Base-by-base conservation (phyloP, 1,139 yeast genomes). In the Oligophagozyma castellii region DNA sequence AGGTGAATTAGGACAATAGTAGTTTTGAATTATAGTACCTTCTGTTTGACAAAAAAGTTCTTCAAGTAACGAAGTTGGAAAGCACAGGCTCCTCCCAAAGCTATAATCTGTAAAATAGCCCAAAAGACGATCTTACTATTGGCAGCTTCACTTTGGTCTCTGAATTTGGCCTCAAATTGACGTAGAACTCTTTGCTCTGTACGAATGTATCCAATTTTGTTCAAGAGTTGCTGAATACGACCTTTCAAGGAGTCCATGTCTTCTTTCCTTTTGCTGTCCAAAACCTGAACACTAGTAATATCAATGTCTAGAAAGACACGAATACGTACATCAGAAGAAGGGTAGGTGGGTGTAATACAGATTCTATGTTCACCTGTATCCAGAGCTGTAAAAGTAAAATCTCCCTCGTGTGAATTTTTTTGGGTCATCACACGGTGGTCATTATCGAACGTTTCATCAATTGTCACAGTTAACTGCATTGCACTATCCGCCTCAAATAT, bases 331-430 rank as follows among this genome's bases (percentile, higher is more conserved):
- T 51, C 49, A 31, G 44, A 53, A 38, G 60, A 65, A 26, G 65
- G 59, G 33, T 63, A 63, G 33, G 57, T 55, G 14, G 80, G 77
- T 2, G 70, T 64, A 23, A 73, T 46, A 44, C 81, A 73, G 25
- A 73, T 60, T 33, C 66, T 59, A 46, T 73, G 80, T 34, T 73
- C 77, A 13, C 81, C 81, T 1, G 67, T 53, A 19, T 67, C 77
- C 23, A 71, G 44, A 0, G 78, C 70, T 11, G 72, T 68, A 51
- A 72, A 73, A 0, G 74, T 65, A 43, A 73, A 73, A 37, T 70
- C 73, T 5, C 78, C 74, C 5, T 53, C 50, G 10, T 70, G 55
- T 1, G 60, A 39, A 14, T 65, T 67, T 42, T 61, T 63, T 42
- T 71, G 77, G 23, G 64, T 63, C 11, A 72, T 68, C 14, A 73